Base-by-base conservation (phyloP, 345 rosid genomes). In the sweet orange (Citrus sinensis) region DNA sequence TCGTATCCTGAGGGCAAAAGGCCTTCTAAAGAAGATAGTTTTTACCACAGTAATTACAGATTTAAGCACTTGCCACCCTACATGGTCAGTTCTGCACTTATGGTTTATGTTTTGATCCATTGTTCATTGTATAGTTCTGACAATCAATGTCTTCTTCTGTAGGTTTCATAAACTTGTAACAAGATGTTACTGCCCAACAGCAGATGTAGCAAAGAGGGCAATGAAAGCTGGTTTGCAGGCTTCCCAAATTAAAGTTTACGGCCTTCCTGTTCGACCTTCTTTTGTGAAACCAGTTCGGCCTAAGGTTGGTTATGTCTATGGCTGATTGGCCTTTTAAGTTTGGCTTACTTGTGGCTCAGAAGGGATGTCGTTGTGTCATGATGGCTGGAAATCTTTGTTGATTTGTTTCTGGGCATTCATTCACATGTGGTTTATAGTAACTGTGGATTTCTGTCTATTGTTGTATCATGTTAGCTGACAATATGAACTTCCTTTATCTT, bases 111-210 rank as follows among this genome's bases (percentile, higher is more conserved):
- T 82, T 71, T 67, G 22, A 34, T 68, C 51, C 30, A 58, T 30
- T 70, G n/a, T 77, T 78, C 55, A 56, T 60, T 32, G 14, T 35
- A 34, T 77, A 56, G 63, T 76, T 69, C 77, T 78, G 61, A 85
- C 40, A 16, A 59, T 73, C 19, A 67, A 19, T 65, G 10, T 74
- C 77, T 55, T 6, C 63, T 67, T 74, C 19, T 56, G 59, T 86
- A 97, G 99, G 98, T 97, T 97, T 84, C 99, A 97, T 87, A 97
- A 97, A 89, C 99, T 97, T 84, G 99, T 97, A 80, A 94, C 99
- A 61, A 89, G 98, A 86, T 97, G 99, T 79, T 97, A 97, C 80
- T 97, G 98, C 85, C 99, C 99, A 68, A 83, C 99, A 80, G 73
- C 87, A 67, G 98, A 97, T 82, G 98, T 97, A 58, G 90, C 97